These are phyloP conservation scores for Fusarium humuli DNA, from an alignment of 2,329 filamentous ascomycete genomes.

Conservation along the genomic window DNA sequence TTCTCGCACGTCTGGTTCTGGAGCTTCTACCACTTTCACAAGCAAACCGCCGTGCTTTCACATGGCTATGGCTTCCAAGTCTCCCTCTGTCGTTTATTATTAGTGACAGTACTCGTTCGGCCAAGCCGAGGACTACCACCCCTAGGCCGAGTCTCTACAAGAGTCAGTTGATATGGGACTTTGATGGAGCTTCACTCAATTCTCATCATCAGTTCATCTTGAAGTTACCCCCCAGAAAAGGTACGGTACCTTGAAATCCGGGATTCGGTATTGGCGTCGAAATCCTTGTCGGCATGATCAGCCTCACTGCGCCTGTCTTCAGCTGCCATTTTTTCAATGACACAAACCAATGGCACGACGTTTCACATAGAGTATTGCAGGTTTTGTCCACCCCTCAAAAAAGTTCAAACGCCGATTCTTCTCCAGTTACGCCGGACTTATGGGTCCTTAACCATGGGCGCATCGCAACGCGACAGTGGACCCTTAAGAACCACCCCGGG, in stretches of 20 bases:
- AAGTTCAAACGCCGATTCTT: constrained; percentile 31
- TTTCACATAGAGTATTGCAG: neutral
- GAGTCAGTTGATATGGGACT: constrained; percentile 4
- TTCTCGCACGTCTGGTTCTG: neutral
- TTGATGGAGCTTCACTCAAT: constrained; percentile 5
- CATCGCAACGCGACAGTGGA: constrained; percentile 32
- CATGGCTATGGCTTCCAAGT: constrained; percentile 1
- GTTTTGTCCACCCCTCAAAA: constrained; percentile 13
- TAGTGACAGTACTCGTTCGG: constrained; percentile 10
- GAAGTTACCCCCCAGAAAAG: neutral
- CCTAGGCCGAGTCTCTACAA: constrained; percentile 23
- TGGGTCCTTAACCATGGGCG: constrained; percentile 8
- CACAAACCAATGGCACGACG: constrained; percentile 5
- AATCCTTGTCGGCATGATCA: constrained; percentile 8
- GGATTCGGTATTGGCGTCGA: constrained; percentile 22
- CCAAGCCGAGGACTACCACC: constrained; percentile 19
- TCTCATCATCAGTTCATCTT: constrained; percentile 13
- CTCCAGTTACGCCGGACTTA: constrained; percentile 38
- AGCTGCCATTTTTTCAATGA: constrained; percentile 11
- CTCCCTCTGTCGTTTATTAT: neutral
- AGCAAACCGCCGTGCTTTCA: constrained; percentile 2
- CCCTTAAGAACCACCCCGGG: constrained; percentile 23
- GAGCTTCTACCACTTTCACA: constrained; percentile 4
- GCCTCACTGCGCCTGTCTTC: constrained; percentile 26
- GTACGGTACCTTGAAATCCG: constrained; percentile 1